Base-by-base conservation (phyloP, 1,139 yeast genomes). In the Waltiozyma sp. region DNA sequence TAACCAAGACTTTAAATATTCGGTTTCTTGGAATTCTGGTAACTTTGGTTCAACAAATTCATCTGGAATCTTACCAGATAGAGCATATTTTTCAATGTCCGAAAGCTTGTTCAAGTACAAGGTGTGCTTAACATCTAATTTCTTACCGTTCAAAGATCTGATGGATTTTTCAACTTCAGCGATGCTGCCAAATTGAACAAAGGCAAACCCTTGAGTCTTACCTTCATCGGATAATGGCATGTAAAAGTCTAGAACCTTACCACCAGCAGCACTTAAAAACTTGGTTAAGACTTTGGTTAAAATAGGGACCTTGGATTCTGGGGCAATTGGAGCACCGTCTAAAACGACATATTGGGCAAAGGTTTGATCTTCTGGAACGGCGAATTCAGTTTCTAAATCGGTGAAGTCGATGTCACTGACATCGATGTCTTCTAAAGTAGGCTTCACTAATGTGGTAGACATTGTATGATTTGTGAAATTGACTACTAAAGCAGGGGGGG, bases 271-370 rank as follows among this genome's bases (percentile, higher is more conserved):
- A 46, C 77, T 68, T 59, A 91, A 82, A 47, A 86, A 72, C 68
- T 89, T 91, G 57, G 75, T 77, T 58, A 93, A 73, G 43, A 93
- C 97, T 61, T 86, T 89, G 56, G 80, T 75, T 60, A 93, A 75
- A 44, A 85, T 80, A 40, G 88, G 85, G 38, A 80, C 86, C 66
- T 93, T 93, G 44, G 87, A 64, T 59, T 83, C 95, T 44, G 96
- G 96, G 21, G 95, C 95, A 50, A 87, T 71, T 51, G 99, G 99
- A 7, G 95, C 91, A 40, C 98, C 98, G 62, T 88, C 97, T 42
- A 88, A 83, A 26, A 91, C 86, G 46, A 91, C 78, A 60, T 79
- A 89, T 57, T 76, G 77, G 58, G 87, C 96, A 46, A 86, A 72
- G 37, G 81, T 78, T 50, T 73, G 67, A 49, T 77, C 79, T 38